Evolutionary conservation across 306 rosid genomes (phyloP).

Genomic region (Vicia faba): DNA sequence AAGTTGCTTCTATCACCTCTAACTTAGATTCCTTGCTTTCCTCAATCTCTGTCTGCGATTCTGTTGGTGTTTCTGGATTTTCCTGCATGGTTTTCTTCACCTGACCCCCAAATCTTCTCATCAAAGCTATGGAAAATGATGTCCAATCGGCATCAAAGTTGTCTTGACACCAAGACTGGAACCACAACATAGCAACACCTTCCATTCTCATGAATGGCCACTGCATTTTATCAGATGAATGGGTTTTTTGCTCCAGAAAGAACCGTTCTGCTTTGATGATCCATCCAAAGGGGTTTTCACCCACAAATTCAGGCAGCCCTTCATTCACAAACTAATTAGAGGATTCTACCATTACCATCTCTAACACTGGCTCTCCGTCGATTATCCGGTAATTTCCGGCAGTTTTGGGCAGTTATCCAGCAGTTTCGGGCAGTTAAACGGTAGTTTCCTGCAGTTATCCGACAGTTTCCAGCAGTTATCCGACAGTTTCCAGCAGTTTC

Average conservation of each 20-base stretch:
- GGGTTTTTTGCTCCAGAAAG: not conserved
- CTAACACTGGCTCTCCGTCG: no score
- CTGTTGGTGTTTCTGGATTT: no score
- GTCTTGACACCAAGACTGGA: not conserved
- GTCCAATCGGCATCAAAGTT: not conserved
- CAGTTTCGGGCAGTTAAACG: no score
- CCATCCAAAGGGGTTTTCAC: not conserved
- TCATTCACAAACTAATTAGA: not conserved
- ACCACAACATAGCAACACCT: not conserved
- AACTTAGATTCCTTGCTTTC: no score
- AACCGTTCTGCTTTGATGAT: not conserved
- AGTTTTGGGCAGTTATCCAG: no score
- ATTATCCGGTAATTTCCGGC: no score
- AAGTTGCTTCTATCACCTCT: no score
- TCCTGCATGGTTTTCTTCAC: not conserved
- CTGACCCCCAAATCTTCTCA: not conserved
- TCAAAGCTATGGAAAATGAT: not conserved
- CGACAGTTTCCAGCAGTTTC: no score
- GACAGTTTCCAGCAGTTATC: no score
- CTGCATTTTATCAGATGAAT: not conserved
- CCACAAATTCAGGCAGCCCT: not conserved
- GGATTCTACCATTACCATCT: no score
- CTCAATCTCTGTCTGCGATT: no score
- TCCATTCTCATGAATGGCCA: slow-evolving; percentile 1
- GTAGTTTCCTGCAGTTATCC: no score